Base-by-base conservation (phyloP, 2,329 filamentous ascomycete genomes). In the Ophiostoma perfectum region DNA sequence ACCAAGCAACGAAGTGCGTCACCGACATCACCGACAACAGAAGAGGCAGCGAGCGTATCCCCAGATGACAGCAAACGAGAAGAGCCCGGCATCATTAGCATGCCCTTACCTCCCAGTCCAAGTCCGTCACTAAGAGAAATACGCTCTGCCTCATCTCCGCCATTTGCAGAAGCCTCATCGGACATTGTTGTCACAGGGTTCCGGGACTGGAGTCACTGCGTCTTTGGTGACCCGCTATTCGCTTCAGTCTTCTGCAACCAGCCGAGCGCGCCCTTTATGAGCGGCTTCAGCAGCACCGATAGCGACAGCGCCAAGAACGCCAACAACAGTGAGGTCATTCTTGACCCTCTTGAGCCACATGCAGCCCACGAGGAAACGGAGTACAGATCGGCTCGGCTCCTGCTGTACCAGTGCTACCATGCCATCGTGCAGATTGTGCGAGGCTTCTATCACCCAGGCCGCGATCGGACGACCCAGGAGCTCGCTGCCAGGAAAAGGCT, bases 211-310 rank as follows among this genome's bases (percentile, higher is more conserved):
- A 83, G 83, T 70, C 83, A 81, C 69, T 82, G 83, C 60, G 72
- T 87, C 11, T 88, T 88, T 71, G 86, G 86, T 11, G 86, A 88
- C 70, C 85, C 86, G 0, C 74, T 88, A 2, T 78, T 89, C 65
- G 80, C 82, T 2, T 78, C 77, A 3, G 78, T 79, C 6, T 85
- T 88, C 71, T 80, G 78, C 72, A 78, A 80, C 14, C 74, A 78
- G 18, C 78, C 81, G 0, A 81, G 78, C 4, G 72, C 77, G 12
- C 78, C 80, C 0, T 82, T 87, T 45, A 75, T 84, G 39, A 75
- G 76, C 41, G 85, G 84, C 0, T 86, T 84, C 72, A 75, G 76
- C 44, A 74, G 72, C 18, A 4, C 12, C 2, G 75, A 66, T 14
- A 60, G 62, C n/a, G 11, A 64, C 7, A 8, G 38, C 2, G 16